Conservation (phyloP, 768 basidiomycete genomes). For the Suillus tomentosus region DNA sequence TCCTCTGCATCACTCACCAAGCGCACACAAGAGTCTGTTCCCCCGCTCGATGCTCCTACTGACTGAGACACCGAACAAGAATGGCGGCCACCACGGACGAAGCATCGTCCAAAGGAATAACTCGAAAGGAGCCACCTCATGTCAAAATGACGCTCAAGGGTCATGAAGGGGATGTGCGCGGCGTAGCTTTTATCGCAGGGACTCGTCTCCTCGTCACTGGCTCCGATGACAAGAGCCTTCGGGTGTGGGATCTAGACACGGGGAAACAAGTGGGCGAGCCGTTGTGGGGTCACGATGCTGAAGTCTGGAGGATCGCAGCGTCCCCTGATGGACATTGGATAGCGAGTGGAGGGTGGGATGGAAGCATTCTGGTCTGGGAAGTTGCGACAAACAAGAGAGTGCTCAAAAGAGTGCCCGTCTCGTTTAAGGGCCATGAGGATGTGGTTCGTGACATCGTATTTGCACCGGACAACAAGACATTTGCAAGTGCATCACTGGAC, state of each 20-base stretch:
- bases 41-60: background rate
- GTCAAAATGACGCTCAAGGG: background rate
- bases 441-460: rapidly evolving
- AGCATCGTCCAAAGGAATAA: background rate
- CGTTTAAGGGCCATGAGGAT: background rate
- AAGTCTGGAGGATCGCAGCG: background rate
- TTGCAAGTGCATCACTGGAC: background rate
- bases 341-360: background rate
- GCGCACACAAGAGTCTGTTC: background rate
- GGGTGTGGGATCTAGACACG: background rate
- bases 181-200: background rate
- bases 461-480: background rate
- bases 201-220: background rate
- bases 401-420: background rate
- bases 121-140: background rate
- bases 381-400: background rate
- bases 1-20: background rate
- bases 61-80: background rate
- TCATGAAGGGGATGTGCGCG: rapidly evolving
- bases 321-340: background rate
- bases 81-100: background rate
- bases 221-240: background rate
- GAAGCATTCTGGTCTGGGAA: background rate
- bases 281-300: background rate
- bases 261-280: background rate